Conservation (phyloP, 2,329 filamentous ascomycete species). For the Phyllosticta paracitricarpa region DNA sequence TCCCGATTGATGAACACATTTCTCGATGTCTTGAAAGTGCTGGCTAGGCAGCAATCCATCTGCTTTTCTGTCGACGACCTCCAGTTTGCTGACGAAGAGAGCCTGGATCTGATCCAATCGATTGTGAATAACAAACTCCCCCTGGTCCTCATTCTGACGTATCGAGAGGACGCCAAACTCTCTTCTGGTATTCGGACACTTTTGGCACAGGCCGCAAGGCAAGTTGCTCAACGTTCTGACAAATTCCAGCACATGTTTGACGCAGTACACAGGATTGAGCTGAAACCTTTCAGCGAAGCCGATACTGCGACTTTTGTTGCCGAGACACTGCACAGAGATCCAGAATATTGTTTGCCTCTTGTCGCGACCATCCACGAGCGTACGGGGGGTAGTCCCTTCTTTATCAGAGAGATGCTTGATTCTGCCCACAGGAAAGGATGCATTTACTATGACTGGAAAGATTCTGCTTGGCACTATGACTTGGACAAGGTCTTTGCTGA, state of each 20-base stretch:
- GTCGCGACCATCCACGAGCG: constrained; percentile 82
- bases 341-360: constrained; percentile 64
- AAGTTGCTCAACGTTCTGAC: constrained; percentile 12
- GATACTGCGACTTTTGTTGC: constrained; percentile 78
- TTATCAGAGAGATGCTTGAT: constrained; percentile 82
- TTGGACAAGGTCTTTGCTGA: constrained; percentile 78
- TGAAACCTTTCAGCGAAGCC: constrained; percentile 64
- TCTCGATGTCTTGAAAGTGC: constrained; percentile 71
- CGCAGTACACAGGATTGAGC: constrained; percentile 40
- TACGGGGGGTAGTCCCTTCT: constrained; percentile 80
- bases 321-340: constrained; percentile 62
- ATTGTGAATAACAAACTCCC: constrained; percentile 71
- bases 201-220: constrained; percentile 22
- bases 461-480: constrained; percentile 74
- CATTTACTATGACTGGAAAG: constrained; percentile 83
- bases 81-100: constrained; percentile 84
- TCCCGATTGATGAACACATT: constrained; percentile 73
- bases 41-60: constrained; percentile 76
- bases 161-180: constrained; percentile 31
- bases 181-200: constrained; percentile 28
- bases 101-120: constrained; percentile 69
- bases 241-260: not conserved
- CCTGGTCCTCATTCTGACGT: constrained; percentile 70
- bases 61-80: constrained; percentile 84
- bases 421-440: constrained; percentile 78